Evolutionary conservation across 352 stramenopile species (phyloP).

Genomic region (Globisporangium viniferum): DNA sequence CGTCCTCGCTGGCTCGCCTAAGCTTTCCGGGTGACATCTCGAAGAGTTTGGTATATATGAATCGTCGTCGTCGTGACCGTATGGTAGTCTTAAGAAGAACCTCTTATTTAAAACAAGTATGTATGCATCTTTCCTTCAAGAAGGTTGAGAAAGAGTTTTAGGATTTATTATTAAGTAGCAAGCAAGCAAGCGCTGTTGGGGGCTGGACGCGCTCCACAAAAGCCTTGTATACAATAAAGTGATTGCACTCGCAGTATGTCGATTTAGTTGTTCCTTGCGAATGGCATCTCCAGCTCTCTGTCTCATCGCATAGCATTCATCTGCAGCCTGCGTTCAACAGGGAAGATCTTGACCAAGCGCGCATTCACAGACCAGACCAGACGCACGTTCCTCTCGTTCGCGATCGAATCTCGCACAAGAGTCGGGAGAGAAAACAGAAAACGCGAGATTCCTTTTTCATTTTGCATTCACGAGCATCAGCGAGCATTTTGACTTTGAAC

Average conservation of each 20-base stretch:
- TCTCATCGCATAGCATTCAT: background rate
- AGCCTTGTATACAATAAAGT: background rate
- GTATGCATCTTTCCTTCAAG: background rate
- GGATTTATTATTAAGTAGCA: background rate
- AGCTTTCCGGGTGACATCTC: background rate
- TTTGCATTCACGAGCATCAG: no score
- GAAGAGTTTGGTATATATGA: background rate
- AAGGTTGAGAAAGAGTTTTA: background rate
- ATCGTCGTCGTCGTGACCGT: background rate
- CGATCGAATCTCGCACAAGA: background rate
- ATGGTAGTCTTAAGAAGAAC: background rate
- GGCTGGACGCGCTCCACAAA: background rate
- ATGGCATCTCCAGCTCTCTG: background rate
- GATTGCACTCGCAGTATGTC: background rate
- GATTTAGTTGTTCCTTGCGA: background rate
- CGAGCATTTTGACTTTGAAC: background rate
- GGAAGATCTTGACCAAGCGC: no score
- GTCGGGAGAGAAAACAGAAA: background rate
- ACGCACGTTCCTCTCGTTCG: background rate
- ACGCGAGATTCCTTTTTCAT: background rate
- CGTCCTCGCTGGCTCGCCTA: conserved; percentile 37
- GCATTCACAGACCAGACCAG: background rate
- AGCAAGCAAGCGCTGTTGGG: no score
- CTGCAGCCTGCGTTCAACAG: background rate
- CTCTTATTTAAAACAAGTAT: conserved; percentile 52